Percentiles rank a stretch among this genome's conserved stretches.
phyloP scores from a whole-genome alignment of 2,329 filamentous ascomycete genomes.

The Madurella mycetomatis region DNA sequence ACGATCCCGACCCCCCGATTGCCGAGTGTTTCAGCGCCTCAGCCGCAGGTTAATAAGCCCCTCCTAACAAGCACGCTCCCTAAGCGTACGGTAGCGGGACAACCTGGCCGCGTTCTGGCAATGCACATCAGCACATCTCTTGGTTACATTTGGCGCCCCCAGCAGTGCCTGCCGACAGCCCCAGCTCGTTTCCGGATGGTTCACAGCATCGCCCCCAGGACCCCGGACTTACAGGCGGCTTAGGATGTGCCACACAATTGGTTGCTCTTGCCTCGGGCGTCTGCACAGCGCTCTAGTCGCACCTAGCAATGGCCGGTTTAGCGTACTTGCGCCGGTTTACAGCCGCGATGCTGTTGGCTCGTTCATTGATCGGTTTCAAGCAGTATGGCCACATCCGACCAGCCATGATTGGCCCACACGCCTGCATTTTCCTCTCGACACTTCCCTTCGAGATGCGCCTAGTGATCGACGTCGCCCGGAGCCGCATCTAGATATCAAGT shows the following conservation, averaged over 20 bases:
- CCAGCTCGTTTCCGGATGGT: background rate
- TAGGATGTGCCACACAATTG: slow-evolving; percentile 16
- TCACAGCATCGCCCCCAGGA: background rate
- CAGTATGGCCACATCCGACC: slow-evolving; percentile 2
- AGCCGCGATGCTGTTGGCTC: slow-evolving; percentile 18
- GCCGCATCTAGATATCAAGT: slow-evolving; percentile 22
- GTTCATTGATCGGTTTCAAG: slow-evolving; percentile 23
- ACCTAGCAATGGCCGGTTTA: slow-evolving; percentile 15
- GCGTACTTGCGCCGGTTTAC: slow-evolving; percentile 19
- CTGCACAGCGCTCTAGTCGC: slow-evolving; percentile 14
- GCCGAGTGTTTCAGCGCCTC: background rate
- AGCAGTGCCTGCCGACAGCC: background rate
- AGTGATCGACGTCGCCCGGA: slow-evolving; percentile 9
- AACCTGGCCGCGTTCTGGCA: background rate
- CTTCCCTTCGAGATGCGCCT: slow-evolving; percentile 9
- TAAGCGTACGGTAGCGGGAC: background rate
- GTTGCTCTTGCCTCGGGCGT: slow-evolving; percentile 10
- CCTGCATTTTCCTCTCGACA: slow-evolving; percentile 14
- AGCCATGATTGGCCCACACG: slow-evolving; percentile 18
- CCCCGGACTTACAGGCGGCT: slow-evolving; percentile 6
- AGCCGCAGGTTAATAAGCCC: background rate
- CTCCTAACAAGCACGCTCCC: background rate
- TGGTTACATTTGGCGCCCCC: background rate
- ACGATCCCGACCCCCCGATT: background rate
- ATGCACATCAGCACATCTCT: background rate